Evolutionary conservation across 805 yeast species (phyloP), one percentile per base, ranked within the genome.

Genomic region (Nakazawaea pomicola): DNA sequence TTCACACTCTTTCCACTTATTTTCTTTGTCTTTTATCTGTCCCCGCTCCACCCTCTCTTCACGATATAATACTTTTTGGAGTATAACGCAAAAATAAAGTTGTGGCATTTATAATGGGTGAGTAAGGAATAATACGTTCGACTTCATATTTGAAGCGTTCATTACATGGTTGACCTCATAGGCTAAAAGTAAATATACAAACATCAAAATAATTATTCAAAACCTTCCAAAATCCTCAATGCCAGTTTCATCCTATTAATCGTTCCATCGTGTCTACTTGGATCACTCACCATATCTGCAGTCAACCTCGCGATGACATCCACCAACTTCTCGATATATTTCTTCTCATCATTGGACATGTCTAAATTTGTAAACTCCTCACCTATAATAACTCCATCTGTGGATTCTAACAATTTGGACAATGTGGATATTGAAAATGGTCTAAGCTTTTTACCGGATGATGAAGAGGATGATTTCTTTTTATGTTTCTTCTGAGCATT

Each of bases 221-320:
- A 91, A 2, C 98, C 98, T 55, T 91, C 98, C 37, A 91, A 66
- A 0, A 90, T 95, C 41, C 83, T 68, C 43, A 89, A 73, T 0
- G 96, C 97, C 50, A 80, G 80, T 50, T 83, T 84, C 51, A 91
- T 65, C 48, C 98, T 68, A 47, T 76, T 70, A 33, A 87, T 72
- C 10, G 97, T 95, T 46, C 87, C 88, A 12, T 79, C 80, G 44
- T 83, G 81, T 53, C 93, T 76, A 21, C 76, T 77, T 21, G 87
- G 87, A 58, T 91, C 96, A 42, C 86, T 57, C 40, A 89, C 83
- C 86, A 93, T 88, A 55, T 89, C 96, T 40, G 90, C 87, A 3
- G 95, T 88, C 44, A 93, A 71, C 51, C 93, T 72, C 29, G 93
- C 81, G 35, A 91, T 67, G 2, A 95, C 80, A 53, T 89, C 95